phyloP scores from a whole-genome alignment of 352 stramenopile genomes.

The Pythium volutum region DNA sequence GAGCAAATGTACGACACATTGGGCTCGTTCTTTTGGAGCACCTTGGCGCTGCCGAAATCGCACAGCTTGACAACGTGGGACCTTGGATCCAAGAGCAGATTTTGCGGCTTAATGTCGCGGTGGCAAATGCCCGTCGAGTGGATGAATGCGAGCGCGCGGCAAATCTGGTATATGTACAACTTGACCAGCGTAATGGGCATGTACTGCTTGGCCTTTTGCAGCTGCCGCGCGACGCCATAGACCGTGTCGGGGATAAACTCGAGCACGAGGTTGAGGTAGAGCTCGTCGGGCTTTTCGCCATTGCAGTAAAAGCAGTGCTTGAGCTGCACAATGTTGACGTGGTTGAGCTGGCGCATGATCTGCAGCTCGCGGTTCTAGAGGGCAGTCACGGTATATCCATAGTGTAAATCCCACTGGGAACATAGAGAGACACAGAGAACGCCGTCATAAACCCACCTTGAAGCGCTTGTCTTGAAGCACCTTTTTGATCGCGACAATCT shows the following conservation, averaged over 20 bases:
- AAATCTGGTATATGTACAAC: constrained; percentile 99
- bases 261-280: constrained; percentile 99
- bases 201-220: constrained; percentile 97
- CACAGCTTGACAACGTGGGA: constrained; percentile 99
- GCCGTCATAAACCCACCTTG: too few relatives aligned
- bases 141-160: constrained; percentile 96
- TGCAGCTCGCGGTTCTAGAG: constrained; percentile 97
- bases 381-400: too few relatives aligned
- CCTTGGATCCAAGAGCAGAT: constrained; percentile 96
- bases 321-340: constrained; percentile 99
- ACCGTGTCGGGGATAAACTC: constrained; percentile 99
- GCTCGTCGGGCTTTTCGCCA: constrained; percentile 92
- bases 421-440: too few relatives aligned
- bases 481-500: constrained; percentile 99
- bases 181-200: constrained; percentile 97
- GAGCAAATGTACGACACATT: constrained; percentile 99
- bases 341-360: constrained; percentile 98
- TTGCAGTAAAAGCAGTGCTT: constrained; percentile 99
- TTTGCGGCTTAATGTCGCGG: constrained; percentile 99
- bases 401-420: too few relatives aligned
- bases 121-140: constrained; percentile 98
- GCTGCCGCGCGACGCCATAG: constrained; percentile 94
- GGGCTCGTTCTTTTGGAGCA: constrained; percentile 96
- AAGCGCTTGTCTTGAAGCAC: constrained; percentile 99
- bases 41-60: constrained; percentile 97